Base-by-base conservation (phyloP, 345 rosid genomes). In the Corchorus olitorius region DNA sequence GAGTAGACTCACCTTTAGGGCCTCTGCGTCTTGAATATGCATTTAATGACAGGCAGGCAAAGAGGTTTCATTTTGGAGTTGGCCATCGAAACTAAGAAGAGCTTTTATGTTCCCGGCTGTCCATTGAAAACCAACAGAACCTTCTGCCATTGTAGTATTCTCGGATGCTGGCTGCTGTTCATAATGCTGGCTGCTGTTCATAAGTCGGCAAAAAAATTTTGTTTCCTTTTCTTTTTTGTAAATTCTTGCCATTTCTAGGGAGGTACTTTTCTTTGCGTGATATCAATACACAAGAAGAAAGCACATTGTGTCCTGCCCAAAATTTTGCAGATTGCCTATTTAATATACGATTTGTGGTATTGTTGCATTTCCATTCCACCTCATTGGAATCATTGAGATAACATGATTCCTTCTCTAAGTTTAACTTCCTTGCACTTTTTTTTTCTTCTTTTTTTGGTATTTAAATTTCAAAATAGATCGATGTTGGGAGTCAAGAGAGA, bases 1-100 rank as follows among this genome's bases (percentile, higher is more conserved):
- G 94, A 9, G 97, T 93, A 74, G 93, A 93, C 72, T 96, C 99
- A 0, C 94, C 99, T 0, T 81, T 94, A 79, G 98, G 98, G 43
- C 99, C 97, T 14, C 60, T 93, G 63, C 89, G 93, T 52, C 97
- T 91, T 6, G 94, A 93, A 78, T 92, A 90, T 75, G 99, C 98
- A 66, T 91, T 92, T 78, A 93, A 90, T 37, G 98, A 92, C 52
- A 76, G 82, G 78, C 85, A 79, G 19, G 69, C 86, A 0, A 92
- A 87, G 73, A 86, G 93, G 79, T 87, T 94, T 83, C 97, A 92
- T 85, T 90, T 89, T 48, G 97, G 90, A 17, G 88, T 94, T 59
- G 96, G 77, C 45, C 34, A 74, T 19, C 77, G 59, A 62, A 74
- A 48, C n/a, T 74, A 74, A 34, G n/a, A 22, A 33, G 11, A 12